phyloP scores from a whole-genome alignment of 805 yeast genomes.

The Candida silvicultrix region DNA sequence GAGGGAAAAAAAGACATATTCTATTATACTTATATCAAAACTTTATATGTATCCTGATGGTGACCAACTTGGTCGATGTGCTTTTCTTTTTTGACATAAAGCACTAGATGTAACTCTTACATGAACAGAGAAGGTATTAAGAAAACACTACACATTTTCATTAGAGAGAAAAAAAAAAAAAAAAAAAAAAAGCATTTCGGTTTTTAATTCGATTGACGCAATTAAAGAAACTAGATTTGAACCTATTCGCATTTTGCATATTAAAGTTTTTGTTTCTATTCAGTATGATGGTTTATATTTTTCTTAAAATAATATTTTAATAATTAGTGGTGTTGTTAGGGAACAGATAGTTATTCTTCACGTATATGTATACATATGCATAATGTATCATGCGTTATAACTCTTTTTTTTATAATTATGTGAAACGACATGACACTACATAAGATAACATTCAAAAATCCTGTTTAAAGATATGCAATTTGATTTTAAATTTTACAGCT shows the following conservation, averaged over 20 bases:
- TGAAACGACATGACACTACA: no score
- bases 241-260: not conserved
- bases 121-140: no score
- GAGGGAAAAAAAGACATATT: not conserved
- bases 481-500: no score
- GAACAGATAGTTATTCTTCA: no score
- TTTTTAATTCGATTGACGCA: not conserved
- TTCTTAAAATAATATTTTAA: not conserved
- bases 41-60: not conserved
- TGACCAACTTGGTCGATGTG: not conserved
- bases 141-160: no score
- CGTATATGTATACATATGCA: not conserved
- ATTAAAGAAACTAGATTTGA: not conserved
- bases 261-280: no score
- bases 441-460: no score
- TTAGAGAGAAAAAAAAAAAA: no score
- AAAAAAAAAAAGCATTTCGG: not conserved
- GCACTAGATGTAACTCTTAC: not conserved
- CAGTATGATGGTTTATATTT: not conserved
- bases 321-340: no score
- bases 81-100: not conserved
- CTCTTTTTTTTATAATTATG: no score
- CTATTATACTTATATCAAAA: not conserved
- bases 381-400: not conserved
- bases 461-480: no score